Evolutionary conservation across 2,329 filamentous ascomycete species (phyloP), one percentile per base, ranked within the genome.

Genomic region (Fusarium poae): DNA sequence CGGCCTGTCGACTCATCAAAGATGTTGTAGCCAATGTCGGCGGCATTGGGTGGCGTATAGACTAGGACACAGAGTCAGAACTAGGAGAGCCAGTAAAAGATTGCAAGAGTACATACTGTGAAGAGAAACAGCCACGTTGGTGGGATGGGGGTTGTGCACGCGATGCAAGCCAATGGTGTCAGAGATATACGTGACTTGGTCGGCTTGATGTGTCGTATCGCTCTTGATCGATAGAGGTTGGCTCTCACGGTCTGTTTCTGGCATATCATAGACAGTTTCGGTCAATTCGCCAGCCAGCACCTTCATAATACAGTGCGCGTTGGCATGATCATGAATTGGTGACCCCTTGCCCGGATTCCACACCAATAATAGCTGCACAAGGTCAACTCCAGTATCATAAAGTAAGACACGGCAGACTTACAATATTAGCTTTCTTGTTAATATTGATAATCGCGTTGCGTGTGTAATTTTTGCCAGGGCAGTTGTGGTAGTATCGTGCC

Each of bases 271-370:
- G 8, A 62, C 30, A 6, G 59, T 62, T 5, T 62, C 59, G 10
- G 46, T 62, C 15, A 62, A 29, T 8, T 62, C 59, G 1, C 59
- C 59, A 2, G 59, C 59, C 6, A 62, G 12, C 1, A 62, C 59
- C 25, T 62, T 62, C 10, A 62, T 51, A 9, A 62, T 62, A 6
- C 59, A 62, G 13, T 62, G 59, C 3, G 59, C 59, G 15, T 62
- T 62, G 27, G 59, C 59, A 18, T 62, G 59, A 4, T 62, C 59
- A 18, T 62, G 59, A 6, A 62, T 62, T 2, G 56, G 59, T 7
- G 59, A 62, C 13, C 46, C 59, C 6, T 62, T 62, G 15, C 59
- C 56, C 8, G 59, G 59, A 10, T 62, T 62, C 59, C 59, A 62
- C 3, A 62, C 59, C 21, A 62, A 35, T 2, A 62, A 3, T 16